Percentiles rank a stretch among this genome's conserved stretches.
Evolutionary conservation across 306 rosid genomes (phyloP).

Genomic region (Prosopis cineraria): DNA sequence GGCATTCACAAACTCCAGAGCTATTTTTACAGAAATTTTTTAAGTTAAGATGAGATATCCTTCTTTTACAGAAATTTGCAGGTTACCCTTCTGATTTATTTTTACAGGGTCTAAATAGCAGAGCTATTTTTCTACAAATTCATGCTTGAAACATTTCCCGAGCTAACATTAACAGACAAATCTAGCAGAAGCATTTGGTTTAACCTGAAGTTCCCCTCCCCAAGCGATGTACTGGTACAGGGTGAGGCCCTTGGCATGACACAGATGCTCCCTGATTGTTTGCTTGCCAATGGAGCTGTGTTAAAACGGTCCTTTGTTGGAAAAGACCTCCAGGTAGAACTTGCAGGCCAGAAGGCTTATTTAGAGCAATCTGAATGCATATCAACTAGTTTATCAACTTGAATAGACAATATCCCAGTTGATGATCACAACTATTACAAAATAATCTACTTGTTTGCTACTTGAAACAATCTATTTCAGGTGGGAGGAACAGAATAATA

Average conservation of each 20-base stretch:
- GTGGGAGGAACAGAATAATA: conserved; percentile 5
- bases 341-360: conserved; percentile 93
- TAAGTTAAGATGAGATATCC: conserved; percentile 1
- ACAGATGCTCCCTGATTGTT: conserved; percentile 41
- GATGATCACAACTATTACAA: conserved; percentile 16
- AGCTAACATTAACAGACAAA: conserved; percentile 21
- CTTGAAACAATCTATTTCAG: conserved; percentile 2
- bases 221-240: conserved; percentile 89
- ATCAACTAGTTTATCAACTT: conserved; percentile 15
- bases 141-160: conserved; percentile 15
- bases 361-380: conserved; percentile 71
- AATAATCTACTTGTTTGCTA: conserved; percentile 1
- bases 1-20: no score
- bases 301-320: conserved; percentile 91
- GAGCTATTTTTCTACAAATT: conserved; percentile 2
- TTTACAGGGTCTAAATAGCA: neutral
- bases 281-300: conserved; percentile 76
- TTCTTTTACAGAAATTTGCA: conserved; percentile 22
- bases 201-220: conserved; percentile 99
- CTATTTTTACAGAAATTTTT: no score
- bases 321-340: conserved; percentile 95
- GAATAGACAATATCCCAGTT: conserved; percentile 24
- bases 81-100: conserved; percentile 15
- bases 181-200: conserved; percentile 23
- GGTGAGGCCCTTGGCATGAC: conserved; percentile 47